These are phyloP conservation scores for Starmerella stigmatis DNA, from an alignment of 805 yeast genomes.

Conservation along the genomic window DNA sequence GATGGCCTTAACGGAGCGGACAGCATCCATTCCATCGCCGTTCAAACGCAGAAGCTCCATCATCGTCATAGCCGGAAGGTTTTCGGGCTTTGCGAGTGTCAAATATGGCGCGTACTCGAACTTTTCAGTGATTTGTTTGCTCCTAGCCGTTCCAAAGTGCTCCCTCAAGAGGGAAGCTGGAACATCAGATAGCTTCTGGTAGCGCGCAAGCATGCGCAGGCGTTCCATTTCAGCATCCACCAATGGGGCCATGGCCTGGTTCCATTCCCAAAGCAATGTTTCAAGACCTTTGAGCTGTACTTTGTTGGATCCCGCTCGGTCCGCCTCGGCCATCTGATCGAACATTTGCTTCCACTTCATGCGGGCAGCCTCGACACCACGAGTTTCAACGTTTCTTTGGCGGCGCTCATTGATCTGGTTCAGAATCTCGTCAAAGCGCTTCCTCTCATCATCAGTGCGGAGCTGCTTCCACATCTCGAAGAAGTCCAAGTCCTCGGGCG, in stretches of 20 bases:
- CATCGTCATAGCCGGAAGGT: slow-evolving; percentile 73
- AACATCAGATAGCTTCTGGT: slow-evolving; percentile 19
- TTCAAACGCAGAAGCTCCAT: slow-evolving; percentile 67
- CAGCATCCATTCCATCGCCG: slow-evolving; percentile 61
- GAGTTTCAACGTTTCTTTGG: slow-evolving; percentile 63
- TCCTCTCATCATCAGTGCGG: slow-evolving; percentile 34
- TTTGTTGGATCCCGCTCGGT: slow-evolving; percentile 36
- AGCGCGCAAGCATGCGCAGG: slow-evolving; percentile 38
- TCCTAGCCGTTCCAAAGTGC: slow-evolving; percentile 15
- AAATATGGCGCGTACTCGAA: slow-evolving; percentile 65
- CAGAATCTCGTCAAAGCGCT: slow-evolving; percentile 51
- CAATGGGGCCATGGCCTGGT: slow-evolving; percentile 57
- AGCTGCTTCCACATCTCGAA: slow-evolving; percentile 54
- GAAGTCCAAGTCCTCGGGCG: slow-evolving; percentile 42
- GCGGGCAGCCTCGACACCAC: slow-evolving; percentile 75
- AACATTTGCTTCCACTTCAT: slow-evolving; percentile 80
- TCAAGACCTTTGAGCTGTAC: slow-evolving; percentile 44
- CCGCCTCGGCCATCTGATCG: slow-evolving; percentile 33
- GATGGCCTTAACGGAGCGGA: slow-evolving; percentile 75
- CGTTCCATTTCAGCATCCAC: slow-evolving; percentile 54
- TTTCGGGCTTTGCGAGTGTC: slow-evolving; percentile 60
- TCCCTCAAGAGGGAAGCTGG: slow-evolving; percentile 17
- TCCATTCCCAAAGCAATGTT: slow-evolving; percentile 77
- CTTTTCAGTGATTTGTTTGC: slow-evolving; percentile 22
- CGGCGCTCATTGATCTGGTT: slow-evolving; percentile 65